Conservation (phyloP, 257 asterid species). For the Solanum okadae region DNA sequence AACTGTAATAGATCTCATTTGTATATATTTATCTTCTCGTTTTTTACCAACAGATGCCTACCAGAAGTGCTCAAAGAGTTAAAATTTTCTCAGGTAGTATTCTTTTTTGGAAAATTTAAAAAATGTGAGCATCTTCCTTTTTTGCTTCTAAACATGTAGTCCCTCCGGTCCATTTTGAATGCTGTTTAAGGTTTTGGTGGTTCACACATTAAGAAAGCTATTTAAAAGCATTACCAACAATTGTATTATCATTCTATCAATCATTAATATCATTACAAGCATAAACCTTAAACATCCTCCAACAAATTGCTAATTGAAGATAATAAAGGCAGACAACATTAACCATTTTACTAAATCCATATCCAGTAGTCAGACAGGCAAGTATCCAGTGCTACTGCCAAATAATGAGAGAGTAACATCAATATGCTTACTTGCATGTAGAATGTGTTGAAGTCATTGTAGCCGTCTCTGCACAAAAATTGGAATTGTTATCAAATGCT, state of each 20-base stretch:
- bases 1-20: background rate
- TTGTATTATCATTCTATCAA: background rate
- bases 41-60: background rate
- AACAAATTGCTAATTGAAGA: background rate
- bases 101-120: background rate
- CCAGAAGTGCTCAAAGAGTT: background rate
- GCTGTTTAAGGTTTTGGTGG: background rate
- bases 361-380: background rate
- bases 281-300: background rate
- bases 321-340: background rate
- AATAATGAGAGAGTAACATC: conserved; percentile 5
- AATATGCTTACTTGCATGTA: conserved; percentile 86
- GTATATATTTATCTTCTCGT: background rate
- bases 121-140: background rate
- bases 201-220: background rate
- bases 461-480: conserved; percentile 86
- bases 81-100: background rate
- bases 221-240: background rate
- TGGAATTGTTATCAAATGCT: conserved; percentile 16
- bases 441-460: conserved; percentile 98
- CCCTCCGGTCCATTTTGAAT: background rate
- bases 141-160: background rate
- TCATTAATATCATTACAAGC: background rate
- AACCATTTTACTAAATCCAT: background rate
- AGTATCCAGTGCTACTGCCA: background rate